Evolutionary conservation across 345 rosid species (phyloP), one percentile per base, ranked within the genome.

Genomic region (Lagerstroemia speciosa): DNA sequence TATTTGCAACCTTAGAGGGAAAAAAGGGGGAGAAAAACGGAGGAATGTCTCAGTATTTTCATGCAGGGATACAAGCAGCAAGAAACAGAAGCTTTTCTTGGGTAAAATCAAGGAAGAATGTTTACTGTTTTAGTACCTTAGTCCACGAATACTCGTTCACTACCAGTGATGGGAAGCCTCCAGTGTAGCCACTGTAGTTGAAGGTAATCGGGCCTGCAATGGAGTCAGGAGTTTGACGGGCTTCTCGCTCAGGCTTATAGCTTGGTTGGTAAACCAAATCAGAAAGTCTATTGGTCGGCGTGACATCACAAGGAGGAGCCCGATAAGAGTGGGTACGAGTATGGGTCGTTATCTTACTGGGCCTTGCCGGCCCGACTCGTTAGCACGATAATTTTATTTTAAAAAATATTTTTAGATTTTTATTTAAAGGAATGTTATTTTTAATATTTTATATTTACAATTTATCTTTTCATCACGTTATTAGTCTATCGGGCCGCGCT

Each of bases 111-210:
- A 33, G 9, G 17, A 43, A 3, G 36, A 46, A 31, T 62, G 62
- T 29, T 6, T 37, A 36, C 11, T 8, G 24, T 58, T 68, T 36
- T n/a, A 8, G 57, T 27, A 79, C 83, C 77, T 72, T 64, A 22
- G 83, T 80, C 83, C 83, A 80, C 5, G 83, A 69, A 24, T 74
- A 69, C 36, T 76, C 65, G 38, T 77, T 75, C 26, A 60, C 27
- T 10, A 66, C 48, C 30, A 80, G 70, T 64, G 72, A 40, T 4
- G 83, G 83, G 20, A 77, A 50, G 31, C 64, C 68, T 6, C 83
- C 83, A 61, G 30, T 67, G 33, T 50, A 80, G 37, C 55, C 46
- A 29, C 45, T 72, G 53, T 32, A 34, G 62, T 68, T 67, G 60
- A 80, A 74, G 19, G 74, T 63, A 22, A 80, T 8, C 9, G 83